Evolutionary conservation across 164 flowering plant genomes (phyloP).

Genomic region (Houttuynia cordata): DNA sequence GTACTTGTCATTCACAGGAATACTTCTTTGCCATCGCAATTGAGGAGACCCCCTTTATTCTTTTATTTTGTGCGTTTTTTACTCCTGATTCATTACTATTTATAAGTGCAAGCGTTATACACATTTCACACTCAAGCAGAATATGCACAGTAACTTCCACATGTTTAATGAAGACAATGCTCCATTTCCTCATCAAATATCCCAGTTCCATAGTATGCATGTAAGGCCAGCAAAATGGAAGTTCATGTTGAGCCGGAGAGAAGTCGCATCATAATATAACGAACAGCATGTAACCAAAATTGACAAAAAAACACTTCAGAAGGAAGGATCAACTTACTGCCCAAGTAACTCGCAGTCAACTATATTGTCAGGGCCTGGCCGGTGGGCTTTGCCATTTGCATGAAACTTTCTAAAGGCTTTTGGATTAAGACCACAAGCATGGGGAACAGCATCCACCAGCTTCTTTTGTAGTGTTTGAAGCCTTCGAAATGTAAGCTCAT

Average conservation of each 20-base stretch:
- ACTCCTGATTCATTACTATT: no score
- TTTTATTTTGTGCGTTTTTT: no score
- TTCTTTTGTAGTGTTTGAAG: conserved; percentile 80
- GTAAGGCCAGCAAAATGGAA: neutral
- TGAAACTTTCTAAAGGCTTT: conserved; percentile 73
- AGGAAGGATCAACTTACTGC: conserved; percentile 47
- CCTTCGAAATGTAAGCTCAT: conserved; percentile 88
- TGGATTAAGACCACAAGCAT: conserved; percentile 87
- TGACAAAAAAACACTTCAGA: no score
- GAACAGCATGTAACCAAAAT: neutral
- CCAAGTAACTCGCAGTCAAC: conserved; percentile 94
- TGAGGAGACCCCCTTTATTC: no score
- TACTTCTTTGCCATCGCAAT: no score
- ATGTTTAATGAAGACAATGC: no score
- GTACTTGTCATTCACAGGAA: no score
- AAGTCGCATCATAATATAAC: neutral
- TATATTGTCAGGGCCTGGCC: conserved; percentile 93
- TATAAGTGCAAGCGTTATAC: no score
- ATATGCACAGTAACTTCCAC: no score
- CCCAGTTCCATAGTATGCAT: neutral
- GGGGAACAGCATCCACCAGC: conserved; percentile 81
- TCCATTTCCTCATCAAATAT: no score
- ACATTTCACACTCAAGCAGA: no score
- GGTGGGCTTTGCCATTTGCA: conserved; percentile 83
- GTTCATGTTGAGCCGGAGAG: neutral